Evolutionary conservation across 148 eudicot species (phyloP).

Genomic region (Arbutus unedo): DNA sequence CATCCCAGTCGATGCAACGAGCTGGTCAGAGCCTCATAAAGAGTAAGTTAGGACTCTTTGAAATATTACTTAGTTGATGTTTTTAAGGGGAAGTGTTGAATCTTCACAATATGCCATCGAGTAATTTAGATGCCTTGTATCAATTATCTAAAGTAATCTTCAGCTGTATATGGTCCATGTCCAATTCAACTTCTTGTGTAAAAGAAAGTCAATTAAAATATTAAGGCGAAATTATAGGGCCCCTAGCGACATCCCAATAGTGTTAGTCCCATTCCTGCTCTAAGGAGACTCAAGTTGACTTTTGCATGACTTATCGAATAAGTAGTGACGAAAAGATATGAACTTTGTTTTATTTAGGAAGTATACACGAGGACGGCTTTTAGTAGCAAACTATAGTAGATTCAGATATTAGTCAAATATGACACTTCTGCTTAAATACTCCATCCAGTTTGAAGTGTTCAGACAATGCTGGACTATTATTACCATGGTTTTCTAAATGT

Average conservation of each 20-base stretch:
- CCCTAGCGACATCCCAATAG: background rate
- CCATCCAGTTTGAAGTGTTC: background rate
- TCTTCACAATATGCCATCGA: background rate
- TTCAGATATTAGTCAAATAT: background rate
- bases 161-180: background rate
- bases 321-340: background rate
- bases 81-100: background rate
- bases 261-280: background rate
- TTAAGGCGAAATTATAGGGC: background rate
- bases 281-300: background rate
- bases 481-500: background rate
- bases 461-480: background rate
- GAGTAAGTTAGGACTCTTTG: constrained; percentile 33
- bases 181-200: background rate
- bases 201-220: background rate
- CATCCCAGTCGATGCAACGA: constrained; percentile 92
- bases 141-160: background rate
- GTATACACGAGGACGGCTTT: background rate
- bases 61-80: background rate
- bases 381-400: background rate
- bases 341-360: background rate
- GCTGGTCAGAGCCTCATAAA: constrained; percentile 69
- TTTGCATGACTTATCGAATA: background rate
- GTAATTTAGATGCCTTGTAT: background rate
- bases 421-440: background rate